These are phyloP conservation scores for Amphirosellinia nigrospora DNA, from an alignment of 495 filamentous ascomycete genomes.

Conservation along the genomic window DNA sequence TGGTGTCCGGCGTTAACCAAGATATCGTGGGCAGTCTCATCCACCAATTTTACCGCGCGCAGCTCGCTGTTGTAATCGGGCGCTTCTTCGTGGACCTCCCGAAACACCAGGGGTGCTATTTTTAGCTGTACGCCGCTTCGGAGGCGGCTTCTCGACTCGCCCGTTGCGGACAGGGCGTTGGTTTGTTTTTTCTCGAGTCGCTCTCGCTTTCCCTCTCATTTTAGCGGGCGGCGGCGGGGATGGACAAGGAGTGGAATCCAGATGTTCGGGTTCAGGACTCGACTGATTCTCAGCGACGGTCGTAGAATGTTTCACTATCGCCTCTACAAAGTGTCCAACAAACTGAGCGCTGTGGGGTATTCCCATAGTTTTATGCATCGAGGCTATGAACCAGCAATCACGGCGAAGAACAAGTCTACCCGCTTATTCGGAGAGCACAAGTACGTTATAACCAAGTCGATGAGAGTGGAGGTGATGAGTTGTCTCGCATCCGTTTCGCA, in stretches of 20 bases:
- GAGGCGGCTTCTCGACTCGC: conserved; percentile 11
- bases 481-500: conserved; percentile 82
- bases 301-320: conserved; percentile 62
- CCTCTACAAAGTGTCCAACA: conserved; percentile 75
- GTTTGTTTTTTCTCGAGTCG: not conserved
- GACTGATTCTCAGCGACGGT: conserved; percentile 53
- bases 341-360: conserved; percentile 85
- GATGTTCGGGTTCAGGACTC: conserved; percentile 50
- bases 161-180: conserved; percentile 1
- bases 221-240: not conserved
- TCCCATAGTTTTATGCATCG: conserved; percentile 83
- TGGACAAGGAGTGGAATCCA: conserved; percentile 45
- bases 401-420: conserved; percentile 85
- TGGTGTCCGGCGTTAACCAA: not conserved
- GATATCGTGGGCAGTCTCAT: not conserved
- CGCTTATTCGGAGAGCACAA: conserved; percentile 77
- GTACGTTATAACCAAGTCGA: conserved; percentile 73
- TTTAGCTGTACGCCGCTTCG: not conserved
- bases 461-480: conserved; percentile 77
- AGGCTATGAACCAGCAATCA: conserved; percentile 90
- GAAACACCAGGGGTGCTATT: not conserved
- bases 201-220: not conserved
- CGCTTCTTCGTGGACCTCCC: conserved; percentile 11
- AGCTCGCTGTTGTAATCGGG: conserved; percentile 13
- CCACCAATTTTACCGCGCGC: not conserved